A percentile compares a stretch with the other conserved stretches of the same genome.
These are phyloP conservation scores for Sphaerulina populicola DNA, from an alignment of 2,329 filamentous ascomycete species.

Conservation along the genomic window DNA sequence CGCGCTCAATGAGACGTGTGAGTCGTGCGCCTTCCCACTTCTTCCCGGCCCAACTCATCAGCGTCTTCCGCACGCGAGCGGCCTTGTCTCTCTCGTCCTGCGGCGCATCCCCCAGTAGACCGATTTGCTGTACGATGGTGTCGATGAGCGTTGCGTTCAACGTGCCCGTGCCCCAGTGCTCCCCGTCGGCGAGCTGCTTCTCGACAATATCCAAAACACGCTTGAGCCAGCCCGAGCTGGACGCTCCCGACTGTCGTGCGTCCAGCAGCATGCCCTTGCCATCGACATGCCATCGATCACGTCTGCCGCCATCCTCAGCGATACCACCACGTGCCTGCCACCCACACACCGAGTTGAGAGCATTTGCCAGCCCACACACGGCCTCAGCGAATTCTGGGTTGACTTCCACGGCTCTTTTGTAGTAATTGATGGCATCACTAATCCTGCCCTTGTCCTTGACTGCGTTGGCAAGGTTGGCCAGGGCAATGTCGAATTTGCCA, in stretches of 20 bases:
- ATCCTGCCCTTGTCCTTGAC: conserved; percentile 94
- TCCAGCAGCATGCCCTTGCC: conserved; percentile 75
- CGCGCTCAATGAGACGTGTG: conserved; percentile 74
- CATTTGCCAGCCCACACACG: conserved; percentile 89
- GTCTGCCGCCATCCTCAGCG: conserved; percentile 59
- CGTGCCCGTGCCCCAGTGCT: conserved; percentile 70
- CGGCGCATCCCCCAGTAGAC: conserved; percentile 30
- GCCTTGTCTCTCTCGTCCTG: conserved; percentile 33
- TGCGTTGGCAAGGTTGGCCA: conserved; percentile 93
- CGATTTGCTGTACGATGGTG: conserved; percentile 41
- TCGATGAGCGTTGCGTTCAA: conserved; percentile 43
- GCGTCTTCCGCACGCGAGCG: conserved; percentile 31
- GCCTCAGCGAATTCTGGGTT: conserved; percentile 96
- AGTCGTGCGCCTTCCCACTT: conserved; percentile 84
- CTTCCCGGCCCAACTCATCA: conserved; percentile 56
- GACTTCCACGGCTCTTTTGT: conserved; percentile 78
- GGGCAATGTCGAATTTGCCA: conserved; percentile 87
- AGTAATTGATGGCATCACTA: conserved; percentile 84
- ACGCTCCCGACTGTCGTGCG: conserved; percentile 51
- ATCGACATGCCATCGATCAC: conserved; percentile 90
- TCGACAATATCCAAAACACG: conserved; percentile 84
- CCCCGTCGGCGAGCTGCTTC: conserved; percentile 78
- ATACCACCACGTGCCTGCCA: conserved; percentile 88
- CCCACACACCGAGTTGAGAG: conserved; percentile 90
- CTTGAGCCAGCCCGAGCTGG: conserved; percentile 72